Base-by-base conservation (phyloP, 768 basidiomycete species). In the Tephrocybe sp. region DNA sequence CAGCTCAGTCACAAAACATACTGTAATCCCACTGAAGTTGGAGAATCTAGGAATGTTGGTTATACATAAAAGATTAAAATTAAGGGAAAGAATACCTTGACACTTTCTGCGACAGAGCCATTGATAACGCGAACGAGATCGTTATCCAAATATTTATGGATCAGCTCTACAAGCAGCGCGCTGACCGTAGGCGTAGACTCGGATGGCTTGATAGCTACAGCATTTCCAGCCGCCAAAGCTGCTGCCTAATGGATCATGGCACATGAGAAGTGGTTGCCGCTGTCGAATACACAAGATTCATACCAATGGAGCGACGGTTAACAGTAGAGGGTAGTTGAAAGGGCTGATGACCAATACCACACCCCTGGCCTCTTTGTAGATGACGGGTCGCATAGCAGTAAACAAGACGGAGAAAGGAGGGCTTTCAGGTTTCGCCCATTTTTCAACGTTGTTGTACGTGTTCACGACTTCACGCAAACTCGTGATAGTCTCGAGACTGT, bases 161-260 rank as follows among this genome's bases (percentile, higher is more conserved):
- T 32, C 6, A 92, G 77, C 57, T 89, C 84, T 0, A 83, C 76
- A 13, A 91, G 60, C 9, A 92, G 74, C 9, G 75, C 58, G 36
- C 79, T 80, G 3, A 73, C 69, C 1, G 78, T 75, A 0, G 85
- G 80, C 0, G 79, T 69, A 2, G 80, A 67, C 60, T 94, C 92
- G 1, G 92, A 87, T 0, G 89, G 88, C 63, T 94, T 94, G 44
- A 92, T 38, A 4, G 86, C 67, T 3, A 79, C 80, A 0, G 86
- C 73, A 57, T 84, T 85, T 5, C 92, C 92, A 2, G 90, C 88
- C 0, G 90, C 85, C 32, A 95, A 78, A 1, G 92, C 92, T 7
- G 85, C 85, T 37, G 76, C 75, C 70, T 74, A 53, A 9, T 15
- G 6, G 36, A 30, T 19, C 16, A 4, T 6, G 37, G 34, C 22